A percentile compares a stretch with the other conserved stretches of the same genome.
phyloP scores from a whole-genome alignment of 805 yeast species.

The Ogataea pini region DNA sequence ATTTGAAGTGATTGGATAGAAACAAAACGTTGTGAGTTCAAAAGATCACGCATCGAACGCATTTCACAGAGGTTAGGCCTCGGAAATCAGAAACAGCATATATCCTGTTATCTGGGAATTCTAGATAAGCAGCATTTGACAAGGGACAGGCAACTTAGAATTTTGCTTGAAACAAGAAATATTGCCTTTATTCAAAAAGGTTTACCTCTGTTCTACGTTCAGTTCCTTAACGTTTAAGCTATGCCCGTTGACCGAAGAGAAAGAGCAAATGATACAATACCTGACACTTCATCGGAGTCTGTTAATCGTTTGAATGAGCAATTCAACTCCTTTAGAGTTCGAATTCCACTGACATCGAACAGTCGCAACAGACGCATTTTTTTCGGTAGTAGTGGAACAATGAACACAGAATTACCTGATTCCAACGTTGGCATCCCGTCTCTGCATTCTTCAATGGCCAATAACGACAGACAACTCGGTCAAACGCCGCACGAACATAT shows the following conservation, averaged over 20 bases:
- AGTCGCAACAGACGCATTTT: slow-evolving; percentile 14
- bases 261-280: background rate
- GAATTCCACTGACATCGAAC: slow-evolving; percentile 17
- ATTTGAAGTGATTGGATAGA: background rate
- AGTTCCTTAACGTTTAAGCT: too few species aligned
- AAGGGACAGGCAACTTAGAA: background rate
- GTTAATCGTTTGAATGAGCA: slow-evolving; percentile 20
- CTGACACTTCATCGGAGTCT: slow-evolving; percentile 10
- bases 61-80: background rate
- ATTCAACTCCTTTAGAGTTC: slow-evolving; percentile 21
- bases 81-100: background rate
- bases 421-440: background rate
- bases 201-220: too few species aligned
- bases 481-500: slow-evolving; percentile 24
- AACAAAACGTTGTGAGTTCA: background rate
- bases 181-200: too few species aligned
- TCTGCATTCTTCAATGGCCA: slow-evolving; percentile 5
- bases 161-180: too few species aligned
- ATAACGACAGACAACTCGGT: background rate
- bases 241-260: slow-evolving; percentile 13
- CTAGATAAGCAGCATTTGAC: background rate
- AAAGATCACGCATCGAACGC: background rate
- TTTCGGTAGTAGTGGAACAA: background rate
- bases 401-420: background rate
- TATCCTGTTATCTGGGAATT: background rate